Evolutionary conservation across 2,329 filamentous ascomycete species (phyloP).

Genomic region (Penicillium vulpinum): DNA sequence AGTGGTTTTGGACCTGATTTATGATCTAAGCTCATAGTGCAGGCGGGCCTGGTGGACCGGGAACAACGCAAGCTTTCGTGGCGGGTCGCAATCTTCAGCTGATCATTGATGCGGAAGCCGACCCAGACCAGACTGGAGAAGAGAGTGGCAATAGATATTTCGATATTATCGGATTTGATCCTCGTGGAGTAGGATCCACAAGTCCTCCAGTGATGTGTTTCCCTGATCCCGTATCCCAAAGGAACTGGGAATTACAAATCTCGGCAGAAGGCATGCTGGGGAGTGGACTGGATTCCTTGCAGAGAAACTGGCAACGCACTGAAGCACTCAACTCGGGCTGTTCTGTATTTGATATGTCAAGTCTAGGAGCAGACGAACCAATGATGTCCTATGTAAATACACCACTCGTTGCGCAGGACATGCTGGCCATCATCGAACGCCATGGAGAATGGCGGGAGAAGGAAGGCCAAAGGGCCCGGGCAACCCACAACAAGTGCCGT

Average conservation of each 20-base stretch:
- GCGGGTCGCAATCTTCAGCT: conserved; percentile 39
- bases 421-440: conserved; percentile 40
- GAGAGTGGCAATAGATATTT: conserved; percentile 30
- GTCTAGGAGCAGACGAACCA: conserved; percentile 18
- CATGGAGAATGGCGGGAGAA: conserved; percentile 43
- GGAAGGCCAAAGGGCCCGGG: conserved; percentile 30
- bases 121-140: conserved; percentile 14
- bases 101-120: conserved; percentile 37
- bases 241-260: conserved; percentile 36
- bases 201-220: conserved; percentile 45
- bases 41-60: conserved; percentile 49
- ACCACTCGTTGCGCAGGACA: conserved; percentile 35
- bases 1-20: conserved; percentile 7
- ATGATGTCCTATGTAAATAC: conserved; percentile 39
- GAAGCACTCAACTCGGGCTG: conserved; percentile 36
- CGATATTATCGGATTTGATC: conserved; percentile 49
- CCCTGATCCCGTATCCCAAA: conserved; percentile 29
- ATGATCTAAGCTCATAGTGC: neutral
- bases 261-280: conserved; percentile 41
- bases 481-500: conserved; percentile 13
- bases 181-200: conserved; percentile 46
- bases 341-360: conserved; percentile 24
- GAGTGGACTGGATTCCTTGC: conserved; percentile 29
- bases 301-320: conserved; percentile 36
- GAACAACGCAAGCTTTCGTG: conserved; percentile 37